Evolutionary conservation across 2,329 filamentous ascomycete species (phyloP), one percentile per base, ranked within the genome.

Genomic region (Gaeumannomyces tritici): DNA sequence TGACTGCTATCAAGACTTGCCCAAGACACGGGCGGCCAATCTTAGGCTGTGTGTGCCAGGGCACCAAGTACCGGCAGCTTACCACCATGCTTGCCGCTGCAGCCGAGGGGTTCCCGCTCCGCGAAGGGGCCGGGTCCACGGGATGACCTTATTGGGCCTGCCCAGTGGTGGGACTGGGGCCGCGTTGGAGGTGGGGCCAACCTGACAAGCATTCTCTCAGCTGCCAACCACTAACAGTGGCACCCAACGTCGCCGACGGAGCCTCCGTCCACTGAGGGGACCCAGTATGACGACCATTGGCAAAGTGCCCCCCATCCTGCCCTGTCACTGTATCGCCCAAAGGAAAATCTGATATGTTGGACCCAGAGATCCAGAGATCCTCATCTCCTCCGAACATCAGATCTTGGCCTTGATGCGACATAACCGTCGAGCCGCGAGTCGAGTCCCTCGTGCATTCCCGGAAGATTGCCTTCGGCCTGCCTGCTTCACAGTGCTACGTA

Each of bases 81-180:
- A 11, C 31, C 31, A n/a, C n/a, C n/a, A n/a, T 33, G 13, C 13
- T n/a, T 51, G 42, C 42, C 42, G 42, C 42, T 18, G 42, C 42
- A 51, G 42, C 42, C 42, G 42, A n/a, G 42, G 9, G 42, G 42
- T 51, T 51, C 21, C 42, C 42, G 42, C 42, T 51, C 42, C 21
- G 21, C 21, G 42, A 51, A 18, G 42, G 42, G 42, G 18, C 21
- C 6, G 27, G 35, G 33, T 15, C 58, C 58, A 60, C 58, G 58
- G 58, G 33, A 60, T 60, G 58, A 60, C 58, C 58, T 60, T 35
- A 60, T 60, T 28, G 58, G 58, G n/a, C 47, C 58, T 33, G 47
- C 21, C 26, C 26, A 12, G 26, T 26, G 24, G 58, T 42, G 26
- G 31, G 57, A 42, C 26, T 42, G 8, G n/a, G 27, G 15, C 12